Conservation (phyloP, 176 grass and related monocot species). For the Carex littledalei region DNA sequence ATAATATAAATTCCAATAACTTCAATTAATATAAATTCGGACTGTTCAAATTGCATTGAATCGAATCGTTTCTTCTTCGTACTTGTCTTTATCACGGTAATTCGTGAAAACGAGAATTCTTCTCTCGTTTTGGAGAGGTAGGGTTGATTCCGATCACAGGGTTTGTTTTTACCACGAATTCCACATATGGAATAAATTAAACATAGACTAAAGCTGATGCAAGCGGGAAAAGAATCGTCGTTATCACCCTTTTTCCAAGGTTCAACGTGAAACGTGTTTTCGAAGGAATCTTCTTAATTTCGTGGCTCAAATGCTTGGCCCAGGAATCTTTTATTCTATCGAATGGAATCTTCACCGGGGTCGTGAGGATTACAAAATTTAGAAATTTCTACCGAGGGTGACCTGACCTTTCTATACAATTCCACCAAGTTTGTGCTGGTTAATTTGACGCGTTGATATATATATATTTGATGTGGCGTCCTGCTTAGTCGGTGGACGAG, state of each 20-base stretch:
- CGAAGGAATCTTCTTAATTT: not conserved
- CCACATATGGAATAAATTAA: not conserved
- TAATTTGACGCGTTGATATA: not conserved
- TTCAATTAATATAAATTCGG: no score
- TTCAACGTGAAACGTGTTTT: not conserved
- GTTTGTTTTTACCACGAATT: no score
- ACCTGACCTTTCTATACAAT: not conserved
- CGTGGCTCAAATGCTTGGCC: not conserved
- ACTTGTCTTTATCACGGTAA: no score
- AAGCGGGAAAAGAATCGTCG: not conserved
- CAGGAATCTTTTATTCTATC: not conserved
- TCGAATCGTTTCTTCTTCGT: no score
- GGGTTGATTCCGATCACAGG: no score
- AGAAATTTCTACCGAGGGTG: not conserved
- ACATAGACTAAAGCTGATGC: not conserved
- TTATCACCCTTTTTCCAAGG: not conserved
- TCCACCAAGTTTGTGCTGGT: not conserved
- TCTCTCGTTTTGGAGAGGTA: no score
- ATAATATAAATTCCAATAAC: no score
- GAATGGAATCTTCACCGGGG: not conserved
- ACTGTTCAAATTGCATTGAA: no score
- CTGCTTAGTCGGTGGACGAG: no score
- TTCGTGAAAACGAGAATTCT: no score
- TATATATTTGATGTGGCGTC: no score
- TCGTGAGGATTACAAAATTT: not conserved